phyloP scores from a whole-genome alignment of 108 stramenopile species.

The Pseudonitzschia delicatissima region DNA sequence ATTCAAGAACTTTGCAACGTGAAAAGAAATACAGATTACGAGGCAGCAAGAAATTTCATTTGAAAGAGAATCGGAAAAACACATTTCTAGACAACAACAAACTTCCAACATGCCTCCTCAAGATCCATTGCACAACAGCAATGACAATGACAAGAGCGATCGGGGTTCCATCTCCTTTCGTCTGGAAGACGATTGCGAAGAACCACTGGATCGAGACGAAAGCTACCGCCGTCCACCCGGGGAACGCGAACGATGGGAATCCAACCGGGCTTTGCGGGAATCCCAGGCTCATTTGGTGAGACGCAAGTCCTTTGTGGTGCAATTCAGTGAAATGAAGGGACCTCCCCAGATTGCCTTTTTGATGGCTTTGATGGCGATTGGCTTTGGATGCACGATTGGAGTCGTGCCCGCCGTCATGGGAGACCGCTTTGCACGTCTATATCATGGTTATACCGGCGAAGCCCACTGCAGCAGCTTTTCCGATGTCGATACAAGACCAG shows the following conservation, averaged over 20 bases:
- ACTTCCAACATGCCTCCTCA: background rate
- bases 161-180: too few relatives aligned
- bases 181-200: too few relatives aligned
- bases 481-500: constrained; percentile 31
- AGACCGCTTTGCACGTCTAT: constrained; percentile 77
- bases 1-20: too few relatives aligned
- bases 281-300: background rate
- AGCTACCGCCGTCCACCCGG: too few relatives aligned
- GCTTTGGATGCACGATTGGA: constrained; percentile 71
- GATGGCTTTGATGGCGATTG: constrained; percentile 63
- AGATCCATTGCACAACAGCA: background rate
- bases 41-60: too few relatives aligned
- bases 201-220: too few relatives aligned
- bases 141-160: background rate
- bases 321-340: constrained; percentile 53
- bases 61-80: too few relatives aligned
- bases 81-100: background rate
- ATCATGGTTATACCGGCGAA: constrained; percentile 50
- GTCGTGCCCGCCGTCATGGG: constrained; percentile 78
- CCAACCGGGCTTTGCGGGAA: background rate
- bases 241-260: background rate
- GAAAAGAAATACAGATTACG: too few relatives aligned
- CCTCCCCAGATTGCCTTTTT: constrained; percentile 74
- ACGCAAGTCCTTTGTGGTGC: constrained; percentile 32
- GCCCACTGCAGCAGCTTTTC: background rate